Evolutionary conservation across 495 filamentous ascomycete species (phyloP).

Genomic region (Trichoderma parareesei): DNA sequence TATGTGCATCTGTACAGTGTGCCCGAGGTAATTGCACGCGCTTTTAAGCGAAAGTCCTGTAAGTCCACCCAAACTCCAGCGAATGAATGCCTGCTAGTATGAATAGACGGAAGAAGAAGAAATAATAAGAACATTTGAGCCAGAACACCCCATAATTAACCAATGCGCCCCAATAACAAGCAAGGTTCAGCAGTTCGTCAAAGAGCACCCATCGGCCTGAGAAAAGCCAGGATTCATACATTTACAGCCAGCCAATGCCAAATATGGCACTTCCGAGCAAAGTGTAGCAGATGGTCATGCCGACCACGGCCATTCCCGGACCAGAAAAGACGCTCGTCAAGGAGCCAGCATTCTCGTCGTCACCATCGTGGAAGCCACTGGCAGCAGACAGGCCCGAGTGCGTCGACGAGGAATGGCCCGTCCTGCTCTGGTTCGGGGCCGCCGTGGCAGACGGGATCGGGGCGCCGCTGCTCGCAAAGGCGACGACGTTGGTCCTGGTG

Average conservation of each 20-base stretch:
- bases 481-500: slow-evolving; percentile 46
- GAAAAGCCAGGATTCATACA: background rate
- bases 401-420: slow-evolving; percentile 9
- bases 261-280: background rate
- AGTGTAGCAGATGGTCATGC: background rate
- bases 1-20: background rate
- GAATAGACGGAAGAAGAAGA: background rate
- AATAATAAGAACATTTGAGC: background rate
- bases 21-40: background rate
- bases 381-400: slow-evolving; percentile 10
- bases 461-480: slow-evolving; percentile 41
- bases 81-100: background rate
- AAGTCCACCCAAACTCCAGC: slow-evolving; percentile 1
- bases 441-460: slow-evolving; percentile 41
- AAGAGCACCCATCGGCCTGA: background rate
- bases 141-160: background rate
- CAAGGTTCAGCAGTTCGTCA: background rate
- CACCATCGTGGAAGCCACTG: slow-evolving; percentile 15
- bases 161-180: background rate
- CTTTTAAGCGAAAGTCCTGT: background rate
- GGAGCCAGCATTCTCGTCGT: slow-evolving; percentile 10
- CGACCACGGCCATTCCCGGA: background rate
- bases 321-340: background rate
- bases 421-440: slow-evolving; percentile 34
- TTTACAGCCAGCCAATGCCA: background rate